Evolutionary conservation across 1,284 basidiomycete species (phyloP), one percentile per base, ranked within the genome.

Genomic region (Melanopsichium pennsylvanicum): DNA sequence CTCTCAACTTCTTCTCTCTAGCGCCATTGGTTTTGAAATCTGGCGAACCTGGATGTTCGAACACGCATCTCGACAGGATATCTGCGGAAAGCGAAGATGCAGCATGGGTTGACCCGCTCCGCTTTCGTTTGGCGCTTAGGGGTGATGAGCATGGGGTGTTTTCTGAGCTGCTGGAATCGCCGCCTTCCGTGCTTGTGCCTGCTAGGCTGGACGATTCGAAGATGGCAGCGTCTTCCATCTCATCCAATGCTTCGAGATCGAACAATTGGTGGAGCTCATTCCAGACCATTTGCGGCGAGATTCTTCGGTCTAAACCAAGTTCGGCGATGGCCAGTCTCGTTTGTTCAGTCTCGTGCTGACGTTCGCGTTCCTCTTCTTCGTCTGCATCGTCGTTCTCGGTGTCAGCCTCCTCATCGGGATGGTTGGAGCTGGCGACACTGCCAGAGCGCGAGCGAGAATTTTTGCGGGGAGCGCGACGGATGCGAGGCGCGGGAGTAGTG

Each of bases 161-260:
- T 10, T 61, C 63, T 4, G 49, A 54, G 40, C 52, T 44, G 57
- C 51, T 60, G 16, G 50, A 58, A 18, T 69, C 55, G 41, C 50
- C 51, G 1, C 42, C 25, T 22, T 58, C 59, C 11, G 59, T 63
- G 32, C 37, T 55, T 15, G 55, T 59, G 12, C 50, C 66, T n/a
- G 55, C 59, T 41, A 63, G 66, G 40, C 58, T 63, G 38, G 52
- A 57, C 2, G 61, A 47, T 18, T 64, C 61, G 31, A 70, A 70
- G 45, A 70, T 70, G 35, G 67, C 60, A 11, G 46, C 45, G 19
- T 70, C 66, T 43, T 64, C 67, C 56, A 76, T 57, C 18, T 76
- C 73, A 23, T 78, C 72, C 7, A 78, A 58, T 8, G 71, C 72
- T 5, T 71, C 63, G 7, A 74, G 43, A 29, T 78, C 72, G 32